Conservation (phyloP, 2,329 filamentous ascomycete genomes). For the Talaromyces sp. region DNA sequence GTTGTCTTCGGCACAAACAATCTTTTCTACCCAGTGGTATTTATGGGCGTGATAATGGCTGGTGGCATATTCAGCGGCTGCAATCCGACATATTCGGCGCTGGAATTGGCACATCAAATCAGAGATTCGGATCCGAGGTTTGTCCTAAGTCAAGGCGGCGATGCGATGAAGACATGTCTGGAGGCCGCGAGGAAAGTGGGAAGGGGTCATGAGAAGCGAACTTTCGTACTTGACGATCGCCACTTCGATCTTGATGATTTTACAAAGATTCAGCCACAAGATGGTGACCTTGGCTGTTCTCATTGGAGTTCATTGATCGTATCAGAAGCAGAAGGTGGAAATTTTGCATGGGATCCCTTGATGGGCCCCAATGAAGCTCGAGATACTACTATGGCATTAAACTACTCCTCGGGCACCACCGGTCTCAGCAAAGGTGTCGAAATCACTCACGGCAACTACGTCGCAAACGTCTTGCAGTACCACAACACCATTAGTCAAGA, state of each 20-base stretch:
- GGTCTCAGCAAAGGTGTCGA: conserved; percentile 81
- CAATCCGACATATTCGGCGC: conserved; percentile 65
- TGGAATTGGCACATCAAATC: conserved; percentile 74
- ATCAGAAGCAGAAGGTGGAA: conserved; percentile 49
- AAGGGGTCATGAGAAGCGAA: conserved; percentile 10
- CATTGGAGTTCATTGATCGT: conserved; percentile 66
- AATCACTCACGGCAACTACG: conserved; percentile 73
- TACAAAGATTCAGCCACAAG: conserved; percentile 18
- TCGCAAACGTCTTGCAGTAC: conserved; percentile 65
- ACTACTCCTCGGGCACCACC: conserved; percentile 73
- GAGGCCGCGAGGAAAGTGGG: conserved; percentile 22
- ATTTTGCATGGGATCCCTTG: conserved; percentile 61
- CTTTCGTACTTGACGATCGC: conserved; percentile 7
- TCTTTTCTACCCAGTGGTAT: conserved; percentile 67
- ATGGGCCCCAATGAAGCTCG: conserved; percentile 27
- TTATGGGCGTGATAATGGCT: conserved; percentile 73
- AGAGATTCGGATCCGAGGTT: conserved; percentile 66
- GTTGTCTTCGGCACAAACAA: conserved; percentile 71
- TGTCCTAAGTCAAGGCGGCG: conserved; percentile 47
- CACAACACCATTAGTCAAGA: conserved; percentile 48
- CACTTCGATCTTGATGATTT: neutral
- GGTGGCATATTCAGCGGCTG: conserved; percentile 75
- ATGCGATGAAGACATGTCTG: conserved; percentile 15
- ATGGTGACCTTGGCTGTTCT: conserved; percentile 39
- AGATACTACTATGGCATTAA: conserved; percentile 60